These are phyloP conservation scores for Capronia americana DNA, from an alignment of 2,329 filamentous ascomycete genomes.

Conservation along the genomic window DNA sequence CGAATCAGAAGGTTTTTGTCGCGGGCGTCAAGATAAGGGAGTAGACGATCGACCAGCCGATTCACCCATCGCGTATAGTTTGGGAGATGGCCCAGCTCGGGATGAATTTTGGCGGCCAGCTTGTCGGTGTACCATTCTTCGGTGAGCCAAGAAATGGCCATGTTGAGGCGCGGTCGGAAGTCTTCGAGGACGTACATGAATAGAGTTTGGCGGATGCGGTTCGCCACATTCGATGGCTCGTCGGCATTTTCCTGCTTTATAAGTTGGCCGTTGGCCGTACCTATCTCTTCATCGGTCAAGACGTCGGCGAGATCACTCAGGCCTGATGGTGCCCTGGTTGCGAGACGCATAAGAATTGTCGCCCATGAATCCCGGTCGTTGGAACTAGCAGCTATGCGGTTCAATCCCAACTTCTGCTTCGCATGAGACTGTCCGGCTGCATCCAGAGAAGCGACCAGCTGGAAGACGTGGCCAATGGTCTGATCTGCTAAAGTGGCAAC, in stretches of 20 bases:
- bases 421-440: constrained; percentile 56
- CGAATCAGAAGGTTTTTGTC: constrained; percentile 84
- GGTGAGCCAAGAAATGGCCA: constrained; percentile 90
- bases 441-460: constrained; percentile 75
- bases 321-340: constrained; percentile 76
- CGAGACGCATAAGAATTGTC: constrained; percentile 82
- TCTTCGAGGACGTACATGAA: constrained; percentile 90
- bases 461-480: constrained; percentile 77
- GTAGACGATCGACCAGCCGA: constrained; percentile 83
- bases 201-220: constrained; percentile 78
- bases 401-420: constrained; percentile 73
- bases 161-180: constrained; percentile 85
- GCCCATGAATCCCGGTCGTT: constrained; percentile 91
- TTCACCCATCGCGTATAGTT: constrained; percentile 82
- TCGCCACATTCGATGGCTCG: constrained; percentile 49
- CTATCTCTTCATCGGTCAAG: constrained; percentile 53
- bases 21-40: constrained; percentile 87
- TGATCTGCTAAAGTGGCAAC: constrained; percentile 75
- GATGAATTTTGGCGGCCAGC: constrained; percentile 54
- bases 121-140: constrained; percentile 98
- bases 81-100: constrained; percentile 41
- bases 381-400: constrained; percentile 80
- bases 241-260: constrained; percentile 43
- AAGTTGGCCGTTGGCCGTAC: constrained; percentile 33
- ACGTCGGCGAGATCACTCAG: constrained; percentile 69